These are phyloP conservation scores for Cocos nucifera DNA, from an alignment of 176 grass and related monocot genomes.

Conservation along the genomic window DNA sequence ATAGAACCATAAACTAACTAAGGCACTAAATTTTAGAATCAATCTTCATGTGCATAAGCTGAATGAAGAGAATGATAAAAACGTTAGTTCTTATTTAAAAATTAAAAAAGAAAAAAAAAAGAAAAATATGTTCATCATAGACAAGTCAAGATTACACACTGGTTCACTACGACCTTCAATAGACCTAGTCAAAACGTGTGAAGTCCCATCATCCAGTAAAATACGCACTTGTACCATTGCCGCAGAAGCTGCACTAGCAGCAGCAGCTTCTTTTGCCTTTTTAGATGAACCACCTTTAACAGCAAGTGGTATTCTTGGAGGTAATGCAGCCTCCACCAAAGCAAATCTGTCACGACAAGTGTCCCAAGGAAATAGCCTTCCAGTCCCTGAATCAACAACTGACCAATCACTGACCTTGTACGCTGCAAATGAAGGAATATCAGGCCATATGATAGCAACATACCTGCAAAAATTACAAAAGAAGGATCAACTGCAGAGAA, in stretches of 20 bases:
- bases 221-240: conserved; percentile 96
- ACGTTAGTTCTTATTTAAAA: not conserved
- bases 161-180: conserved; percentile 89
- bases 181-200: conserved; percentile 84
- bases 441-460: conserved; percentile 86
- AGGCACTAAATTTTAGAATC: too few relatives aligned
- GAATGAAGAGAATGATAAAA: too few relatives aligned
- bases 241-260: conserved; percentile 77
- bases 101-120: not conserved
- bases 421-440: conserved; percentile 85
- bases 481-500: conserved; percentile 1
- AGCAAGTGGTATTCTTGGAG: conserved; percentile 75
- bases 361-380: conserved; percentile 95
- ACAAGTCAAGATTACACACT: conserved; percentile 35
- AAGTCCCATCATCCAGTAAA: conserved; percentile 91
- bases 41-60: too few relatives aligned
- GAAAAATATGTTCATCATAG: not conserved
- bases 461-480: conserved; percentile 47
- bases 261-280: conserved; percentile 95
- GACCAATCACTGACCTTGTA: conserved; percentile 96
- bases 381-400: conserved; percentile 85
- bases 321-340: conserved; percentile 69
- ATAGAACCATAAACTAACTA: too few relatives aligned
- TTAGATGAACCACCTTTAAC: conserved; percentile 93
- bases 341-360: conserved; percentile 91